Evolutionary conservation across 2,329 filamentous ascomycete species (phyloP).

Genomic region (Thyridium curvatum): DNA sequence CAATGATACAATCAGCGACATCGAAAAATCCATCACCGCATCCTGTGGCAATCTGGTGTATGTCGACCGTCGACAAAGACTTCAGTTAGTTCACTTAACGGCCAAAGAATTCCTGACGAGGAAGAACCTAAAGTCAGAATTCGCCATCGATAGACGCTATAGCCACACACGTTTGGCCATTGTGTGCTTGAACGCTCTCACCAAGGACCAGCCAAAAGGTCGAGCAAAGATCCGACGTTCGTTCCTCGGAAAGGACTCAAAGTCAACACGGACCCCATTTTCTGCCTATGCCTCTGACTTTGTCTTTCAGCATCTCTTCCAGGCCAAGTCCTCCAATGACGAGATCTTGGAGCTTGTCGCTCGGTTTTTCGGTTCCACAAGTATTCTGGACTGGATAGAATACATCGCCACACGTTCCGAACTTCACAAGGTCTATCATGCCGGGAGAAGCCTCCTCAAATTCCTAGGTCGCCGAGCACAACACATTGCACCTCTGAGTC

Average conservation of each 20-base stretch:
- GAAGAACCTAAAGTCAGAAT: constrained; percentile 10
- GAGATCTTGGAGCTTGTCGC: constrained; percentile 9
- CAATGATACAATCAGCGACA: constrained; percentile 15
- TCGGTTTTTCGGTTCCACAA: constrained; percentile 10
- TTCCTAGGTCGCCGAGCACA: constrained; percentile 7
- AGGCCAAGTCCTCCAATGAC: constrained; percentile 6
- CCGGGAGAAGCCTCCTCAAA: constrained; percentile 11
- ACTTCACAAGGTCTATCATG: constrained; percentile 13
- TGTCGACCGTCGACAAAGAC: constrained; percentile 13
- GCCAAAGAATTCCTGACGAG: constrained; percentile 18
- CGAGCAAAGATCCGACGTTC: too few relatives aligned
- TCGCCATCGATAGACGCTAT: constrained; percentile 11
- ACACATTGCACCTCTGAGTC: constrained; percentile 4
- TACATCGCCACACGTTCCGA: constrained; percentile 7
- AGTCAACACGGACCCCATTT: too few relatives aligned
- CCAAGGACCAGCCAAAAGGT: constrained; percentile 2
- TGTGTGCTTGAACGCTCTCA: constrained; percentile 16
- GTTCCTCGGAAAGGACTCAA: too few relatives aligned
- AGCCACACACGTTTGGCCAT: constrained; percentile 16
- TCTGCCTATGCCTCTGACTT: constrained; percentile 13
- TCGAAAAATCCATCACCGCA: constrained; percentile 13
- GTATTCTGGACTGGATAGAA: constrained; percentile 15
- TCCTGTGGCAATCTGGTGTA: constrained; percentile 21
- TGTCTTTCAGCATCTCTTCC: constrained; percentile 15
- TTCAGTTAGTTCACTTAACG: constrained; percentile 20